These are phyloP conservation scores for Tephrocybe sp. DNA, from an alignment of 768 basidiomycete genomes.

Conservation along the genomic window DNA sequence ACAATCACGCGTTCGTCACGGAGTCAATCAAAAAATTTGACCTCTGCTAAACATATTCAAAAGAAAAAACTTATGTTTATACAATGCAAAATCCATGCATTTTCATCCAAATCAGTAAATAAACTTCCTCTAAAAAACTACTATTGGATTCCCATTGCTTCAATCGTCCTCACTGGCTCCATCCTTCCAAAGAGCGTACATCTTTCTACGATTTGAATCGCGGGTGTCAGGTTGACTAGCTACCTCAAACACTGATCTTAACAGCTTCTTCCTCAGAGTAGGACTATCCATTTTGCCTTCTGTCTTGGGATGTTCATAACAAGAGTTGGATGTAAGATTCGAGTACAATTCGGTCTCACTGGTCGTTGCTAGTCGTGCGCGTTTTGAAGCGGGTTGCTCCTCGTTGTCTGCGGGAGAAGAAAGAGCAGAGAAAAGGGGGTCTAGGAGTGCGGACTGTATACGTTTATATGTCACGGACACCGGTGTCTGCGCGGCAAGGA, in stretches of 20 bases:
- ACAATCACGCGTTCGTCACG: slow-evolving; percentile 12
- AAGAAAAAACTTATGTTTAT: too few relatives aligned
- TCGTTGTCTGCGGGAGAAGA: slow-evolving; percentile 32
- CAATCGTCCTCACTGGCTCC: slow-evolving; percentile 41
- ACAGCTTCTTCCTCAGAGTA: slow-evolving; percentile 50
- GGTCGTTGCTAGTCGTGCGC: slow-evolving; percentile 31
- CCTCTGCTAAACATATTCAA: too few relatives aligned
- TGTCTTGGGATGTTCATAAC: slow-evolving; percentile 35
- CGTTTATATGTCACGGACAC: slow-evolving; percentile 69
- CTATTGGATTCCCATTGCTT: slow-evolving; percentile 18
- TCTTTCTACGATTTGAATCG: slow-evolving; percentile 76
- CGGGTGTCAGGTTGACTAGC: slow-evolving; percentile 74
- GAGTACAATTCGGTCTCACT: slow-evolving; percentile 31
- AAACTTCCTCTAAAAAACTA: not conserved
- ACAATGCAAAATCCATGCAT: too few relatives aligned
- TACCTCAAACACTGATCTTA: slow-evolving; percentile 65
- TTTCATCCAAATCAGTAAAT: too few relatives aligned
- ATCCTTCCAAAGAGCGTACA: slow-evolving; percentile 81
- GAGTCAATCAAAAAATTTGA: not conserved
- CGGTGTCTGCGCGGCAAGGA: slow-evolving; percentile 65
- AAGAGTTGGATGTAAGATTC: slow-evolving; percentile 52
- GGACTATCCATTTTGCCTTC: slow-evolving; percentile 34
- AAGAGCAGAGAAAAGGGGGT: slow-evolving; percentile 65
- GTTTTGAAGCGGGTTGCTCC: slow-evolving; percentile 44
- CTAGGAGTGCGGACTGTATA: slow-evolving; percentile 62